Evolutionary conservation across 1,139 yeast genomes (phyloP).

Genomic region (Sporopachydermia cereana): DNA sequence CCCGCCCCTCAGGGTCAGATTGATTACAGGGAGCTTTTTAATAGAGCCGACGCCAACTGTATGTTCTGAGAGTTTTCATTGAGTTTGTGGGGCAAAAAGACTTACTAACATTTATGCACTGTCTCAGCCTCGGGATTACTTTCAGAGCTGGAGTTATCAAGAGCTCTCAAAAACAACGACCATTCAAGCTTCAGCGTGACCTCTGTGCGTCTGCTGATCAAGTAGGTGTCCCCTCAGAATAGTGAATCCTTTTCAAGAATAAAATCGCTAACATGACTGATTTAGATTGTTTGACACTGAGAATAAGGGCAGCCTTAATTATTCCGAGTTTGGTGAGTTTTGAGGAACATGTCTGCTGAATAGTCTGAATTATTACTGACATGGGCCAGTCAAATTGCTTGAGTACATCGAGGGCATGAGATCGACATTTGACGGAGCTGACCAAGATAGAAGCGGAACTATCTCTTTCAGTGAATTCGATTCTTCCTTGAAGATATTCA

Average conservation of each 20-base stretch:
- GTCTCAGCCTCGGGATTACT: neutral
- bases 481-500: conserved; percentile 56
- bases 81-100: too few species aligned
- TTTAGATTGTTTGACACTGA: conserved; percentile 39
- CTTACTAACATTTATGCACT: neutral
- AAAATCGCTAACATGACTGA: neutral
- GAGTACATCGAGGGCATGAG: conserved; percentile 4
- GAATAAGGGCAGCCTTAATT: conserved; percentile 37
- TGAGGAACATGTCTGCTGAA: too few species aligned
- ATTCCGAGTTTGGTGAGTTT: conserved; percentile 40
- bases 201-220: conserved; percentile 1
- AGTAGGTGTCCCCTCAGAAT: neutral
- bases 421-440: conserved; percentile 4
- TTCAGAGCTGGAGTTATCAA: neutral
- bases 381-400: neutral
- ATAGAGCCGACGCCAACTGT: neutral
- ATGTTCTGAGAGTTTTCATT: too few species aligned
- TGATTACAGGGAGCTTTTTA: conserved; percentile 1
- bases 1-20: too few species aligned
- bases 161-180: conserved; percentile 2
- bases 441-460: conserved; percentile 40
- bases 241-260: too few species aligned
- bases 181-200: conserved; percentile 5
- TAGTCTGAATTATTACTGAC: too few species aligned
- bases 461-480: conserved; percentile 60